phyloP scores from a whole-genome alignment of 306 rosid genomes.

The Ormosia semicastrata region DNA sequence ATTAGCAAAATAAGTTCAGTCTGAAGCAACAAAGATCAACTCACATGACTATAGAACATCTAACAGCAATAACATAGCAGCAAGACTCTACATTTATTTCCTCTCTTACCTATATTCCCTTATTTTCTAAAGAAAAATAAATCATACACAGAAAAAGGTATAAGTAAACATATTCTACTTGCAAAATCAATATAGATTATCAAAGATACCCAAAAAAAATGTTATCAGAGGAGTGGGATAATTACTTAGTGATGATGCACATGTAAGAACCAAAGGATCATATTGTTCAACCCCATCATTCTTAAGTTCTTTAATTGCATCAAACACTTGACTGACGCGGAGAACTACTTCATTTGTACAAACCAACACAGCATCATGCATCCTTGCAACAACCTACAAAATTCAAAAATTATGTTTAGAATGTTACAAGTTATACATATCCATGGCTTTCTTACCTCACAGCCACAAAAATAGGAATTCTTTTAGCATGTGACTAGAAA shows the following conservation, averaged over 20 bases:
- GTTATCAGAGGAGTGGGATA: neutral
- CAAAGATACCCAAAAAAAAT: neutral
- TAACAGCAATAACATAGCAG: neutral
- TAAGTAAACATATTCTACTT: too few relatives aligned
- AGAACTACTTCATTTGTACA: slow-evolving; percentile 62
- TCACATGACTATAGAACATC: neutral
- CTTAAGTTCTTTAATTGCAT: slow-evolving; percentile 44
- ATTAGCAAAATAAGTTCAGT: too few relatives aligned
- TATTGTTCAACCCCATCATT: slow-evolving; percentile 35
- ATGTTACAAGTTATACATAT: neutral
- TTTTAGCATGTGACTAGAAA: neutral
- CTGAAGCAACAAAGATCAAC: too few relatives aligned
- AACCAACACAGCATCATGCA: slow-evolving; percentile 46
- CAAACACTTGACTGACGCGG: slow-evolving; percentile 40
- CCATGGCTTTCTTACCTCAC: neutral
- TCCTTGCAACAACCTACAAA: slow-evolving; percentile 47
- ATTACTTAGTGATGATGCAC: slow-evolving; percentile 56
- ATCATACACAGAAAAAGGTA: neutral
- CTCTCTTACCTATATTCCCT: neutral
- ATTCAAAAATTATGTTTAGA: too few relatives aligned
- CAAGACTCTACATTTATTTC: neutral
- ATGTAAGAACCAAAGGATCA: slow-evolving; percentile 58
- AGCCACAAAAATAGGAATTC: neutral
- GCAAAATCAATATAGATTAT: neutral
- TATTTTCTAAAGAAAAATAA: neutral